Conservation (phyloP, 257 asterid genomes). For the Fraxinus cuspidata region DNA sequence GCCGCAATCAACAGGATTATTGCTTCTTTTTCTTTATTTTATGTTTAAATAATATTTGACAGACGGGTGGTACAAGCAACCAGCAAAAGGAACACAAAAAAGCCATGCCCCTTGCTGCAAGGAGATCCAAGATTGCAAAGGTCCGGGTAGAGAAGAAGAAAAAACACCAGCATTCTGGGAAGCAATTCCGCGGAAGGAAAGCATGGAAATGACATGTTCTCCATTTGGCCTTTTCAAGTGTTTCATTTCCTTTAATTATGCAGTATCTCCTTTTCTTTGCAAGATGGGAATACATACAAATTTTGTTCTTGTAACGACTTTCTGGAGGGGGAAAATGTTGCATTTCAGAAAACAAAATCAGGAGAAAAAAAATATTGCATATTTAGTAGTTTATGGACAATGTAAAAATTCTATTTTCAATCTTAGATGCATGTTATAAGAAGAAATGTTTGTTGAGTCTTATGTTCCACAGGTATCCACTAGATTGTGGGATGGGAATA, state of each 20-base stretch:
- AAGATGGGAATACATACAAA: not conserved
- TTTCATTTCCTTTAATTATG: not conserved
- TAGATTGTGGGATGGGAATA: too few species aligned
- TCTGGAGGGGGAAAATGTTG: not conserved
- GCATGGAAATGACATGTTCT: slow-evolving; percentile 71
- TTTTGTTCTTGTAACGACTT: not conserved
- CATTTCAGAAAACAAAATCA: not conserved
- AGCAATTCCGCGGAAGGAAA: slow-evolving; percentile 87
- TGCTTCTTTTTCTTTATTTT: not conserved
- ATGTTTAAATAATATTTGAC: slow-evolving; percentile 18
- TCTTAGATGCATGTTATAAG: not conserved
- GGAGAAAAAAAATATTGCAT: not conserved
- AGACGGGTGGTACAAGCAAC: slow-evolving; percentile 88
- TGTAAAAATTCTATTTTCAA: not conserved
- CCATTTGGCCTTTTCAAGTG: not conserved
- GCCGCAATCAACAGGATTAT: not conserved
- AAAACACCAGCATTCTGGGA: slow-evolving; percentile 43
- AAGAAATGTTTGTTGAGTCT: too few species aligned
- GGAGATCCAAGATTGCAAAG: slow-evolving; percentile 49
- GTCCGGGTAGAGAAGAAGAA: slow-evolving; percentile 56
- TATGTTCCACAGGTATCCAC: too few species aligned
- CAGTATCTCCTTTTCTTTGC: not conserved
- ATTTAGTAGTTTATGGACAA: slow-evolving; percentile 18
- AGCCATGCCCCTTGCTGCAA: slow-evolving; percentile 75
- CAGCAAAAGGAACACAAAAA: slow-evolving; percentile 77